Percentiles rank a stretch among this genome's conserved stretches.
phyloP scores from a whole-genome alignment of 2,329 filamentous ascomycete genomes.

The Penicillium sp. region DNA sequence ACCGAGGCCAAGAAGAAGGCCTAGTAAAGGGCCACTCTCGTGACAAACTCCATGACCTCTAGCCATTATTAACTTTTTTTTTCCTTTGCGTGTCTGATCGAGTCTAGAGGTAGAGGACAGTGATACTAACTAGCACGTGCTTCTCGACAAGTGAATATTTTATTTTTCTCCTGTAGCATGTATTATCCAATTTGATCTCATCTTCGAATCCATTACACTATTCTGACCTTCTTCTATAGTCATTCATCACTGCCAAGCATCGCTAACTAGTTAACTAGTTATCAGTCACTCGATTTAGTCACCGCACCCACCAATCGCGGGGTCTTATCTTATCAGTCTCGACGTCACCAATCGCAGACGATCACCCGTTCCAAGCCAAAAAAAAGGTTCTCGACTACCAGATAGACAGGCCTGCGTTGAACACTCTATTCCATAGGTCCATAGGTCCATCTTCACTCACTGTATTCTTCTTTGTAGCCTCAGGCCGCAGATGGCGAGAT shows the following conservation, averaged over 20 bases:
- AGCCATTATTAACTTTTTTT: background rate
- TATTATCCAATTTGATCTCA: background rate
- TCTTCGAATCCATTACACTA: background rate
- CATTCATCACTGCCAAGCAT: constrained; percentile 23
- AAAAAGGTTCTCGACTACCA: background rate
- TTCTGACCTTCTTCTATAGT: background rate
- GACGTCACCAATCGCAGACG: constrained; percentile 26
- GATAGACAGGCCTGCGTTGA: background rate
- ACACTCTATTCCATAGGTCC: background rate
- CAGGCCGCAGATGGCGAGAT: constrained; percentile 12
- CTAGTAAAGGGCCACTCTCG: constrained; percentile 20
- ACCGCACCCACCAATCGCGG: constrained; percentile 32
- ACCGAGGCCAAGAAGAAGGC: constrained; percentile 54
- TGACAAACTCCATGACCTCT: background rate
- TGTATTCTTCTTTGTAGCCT: background rate
- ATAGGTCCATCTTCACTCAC: background rate
- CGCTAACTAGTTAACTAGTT: too few species aligned
- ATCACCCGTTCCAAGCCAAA: background rate
- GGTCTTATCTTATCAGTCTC: constrained; percentile 39
- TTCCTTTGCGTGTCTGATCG: background rate
- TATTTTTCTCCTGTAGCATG: background rate
- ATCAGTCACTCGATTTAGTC: constrained; percentile 37
- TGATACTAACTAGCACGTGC: background rate
- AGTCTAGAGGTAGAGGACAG: background rate
- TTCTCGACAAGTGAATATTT: constrained; percentile 1